phyloP scores from a whole-genome alignment of 2,329 filamentous ascomycete species.

The Ramularia endophylla region DNA sequence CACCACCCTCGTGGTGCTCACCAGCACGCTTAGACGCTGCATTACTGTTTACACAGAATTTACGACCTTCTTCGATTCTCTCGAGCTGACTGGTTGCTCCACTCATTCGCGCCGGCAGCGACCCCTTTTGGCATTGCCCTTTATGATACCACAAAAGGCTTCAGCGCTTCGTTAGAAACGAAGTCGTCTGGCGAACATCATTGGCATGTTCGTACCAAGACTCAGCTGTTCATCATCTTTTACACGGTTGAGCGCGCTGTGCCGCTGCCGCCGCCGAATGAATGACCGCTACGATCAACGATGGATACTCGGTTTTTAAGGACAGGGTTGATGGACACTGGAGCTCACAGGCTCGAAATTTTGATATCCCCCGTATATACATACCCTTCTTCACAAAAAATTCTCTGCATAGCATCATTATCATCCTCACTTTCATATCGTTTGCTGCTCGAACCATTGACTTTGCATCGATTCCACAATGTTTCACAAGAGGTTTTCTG shows the following conservation, averaged over 20 bases:
- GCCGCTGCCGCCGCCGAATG: slow-evolving; percentile 6
- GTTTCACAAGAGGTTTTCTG: no score
- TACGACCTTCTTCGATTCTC: slow-evolving; percentile 1
- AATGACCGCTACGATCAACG: slow-evolving; percentile 5
- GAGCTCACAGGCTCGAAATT: no score
- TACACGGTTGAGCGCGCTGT: slow-evolving; percentile 9
- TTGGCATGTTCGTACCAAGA: no score
- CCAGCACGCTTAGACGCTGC: slow-evolving; percentile 11
- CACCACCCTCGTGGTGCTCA: slow-evolving; percentile 22
- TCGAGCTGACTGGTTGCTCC: neutral
- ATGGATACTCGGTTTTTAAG: neutral
- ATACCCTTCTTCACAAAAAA: no score
- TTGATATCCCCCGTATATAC: no score
- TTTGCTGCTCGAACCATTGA: no score
- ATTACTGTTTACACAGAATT: slow-evolving; percentile 1
- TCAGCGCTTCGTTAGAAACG: neutral
- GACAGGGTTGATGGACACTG: no score
- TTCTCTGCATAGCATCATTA: no score
- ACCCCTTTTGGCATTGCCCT: neutral
- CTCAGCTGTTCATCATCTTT: no score
- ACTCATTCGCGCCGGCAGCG: neutral
- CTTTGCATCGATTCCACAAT: no score
- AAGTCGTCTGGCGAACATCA: neutral
- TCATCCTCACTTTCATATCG: no score
- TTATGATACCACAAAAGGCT: no score